Evolutionary conservation across 1,284 basidiomycete species (phyloP).

Genomic region (Xanthoconium separans): DNA sequence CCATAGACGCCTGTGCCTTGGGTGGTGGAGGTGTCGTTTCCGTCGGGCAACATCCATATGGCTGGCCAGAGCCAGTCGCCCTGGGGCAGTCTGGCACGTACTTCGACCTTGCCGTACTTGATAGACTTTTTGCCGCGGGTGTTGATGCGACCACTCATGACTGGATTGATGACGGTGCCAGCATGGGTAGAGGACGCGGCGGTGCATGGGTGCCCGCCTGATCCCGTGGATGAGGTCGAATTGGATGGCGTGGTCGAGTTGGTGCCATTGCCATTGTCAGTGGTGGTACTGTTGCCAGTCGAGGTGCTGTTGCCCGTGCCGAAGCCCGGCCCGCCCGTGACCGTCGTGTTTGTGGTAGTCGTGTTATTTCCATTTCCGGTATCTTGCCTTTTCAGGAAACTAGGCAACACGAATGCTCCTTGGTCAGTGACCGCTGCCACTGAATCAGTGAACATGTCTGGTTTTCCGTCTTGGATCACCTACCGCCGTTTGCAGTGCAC

Average conservation of each 20-base stretch:
- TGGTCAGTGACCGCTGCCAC: slow-evolving; percentile 7
- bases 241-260: slow-evolving; percentile 25
- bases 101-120: slow-evolving; percentile 72
- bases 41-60: slow-evolving; percentile 78
- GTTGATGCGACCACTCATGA: slow-evolving; percentile 71
- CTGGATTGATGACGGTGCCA: slow-evolving; percentile 75
- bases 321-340: too few relatives aligned
- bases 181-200: slow-evolving; percentile 60
- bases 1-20: slow-evolving; percentile 55
- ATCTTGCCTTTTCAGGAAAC: slow-evolving; percentile 28
- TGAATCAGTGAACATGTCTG: background rate
- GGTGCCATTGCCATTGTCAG: slow-evolving; percentile 19
- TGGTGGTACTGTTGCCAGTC: slow-evolving; percentile 5
- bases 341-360: background rate
- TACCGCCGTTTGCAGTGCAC: slow-evolving; percentile 50
- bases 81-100: slow-evolving; percentile 42
- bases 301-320: background rate
- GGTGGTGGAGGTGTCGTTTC: slow-evolving; percentile 33
- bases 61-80: slow-evolving; percentile 83
- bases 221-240: slow-evolving; percentile 18
- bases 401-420: slow-evolving; percentile 16
- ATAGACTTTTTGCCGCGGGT: slow-evolving; percentile 64
- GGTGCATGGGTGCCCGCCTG: slow-evolving; percentile 34
- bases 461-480: background rate
- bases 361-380: slow-evolving; percentile 15